Evolutionary conservation across 805 yeast genomes (phyloP).

Genomic region (Torulaspora gathmanii): DNA sequence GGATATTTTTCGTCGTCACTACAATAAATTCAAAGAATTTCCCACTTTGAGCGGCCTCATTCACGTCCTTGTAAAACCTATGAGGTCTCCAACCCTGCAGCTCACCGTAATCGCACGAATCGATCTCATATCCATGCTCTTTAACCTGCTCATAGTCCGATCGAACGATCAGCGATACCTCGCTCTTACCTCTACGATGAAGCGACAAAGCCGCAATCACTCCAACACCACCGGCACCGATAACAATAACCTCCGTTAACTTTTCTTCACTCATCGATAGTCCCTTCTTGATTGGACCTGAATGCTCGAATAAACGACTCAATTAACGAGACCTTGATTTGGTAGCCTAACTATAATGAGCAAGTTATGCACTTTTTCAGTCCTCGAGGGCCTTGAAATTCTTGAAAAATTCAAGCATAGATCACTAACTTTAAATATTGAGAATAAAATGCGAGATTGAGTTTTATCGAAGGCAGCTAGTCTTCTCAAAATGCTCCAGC

Average conservation of each 20-base stretch:
- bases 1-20: slow-evolving; percentile 62
- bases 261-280: neutral
- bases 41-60: slow-evolving; percentile 44
- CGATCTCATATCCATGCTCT: slow-evolving; percentile 52
- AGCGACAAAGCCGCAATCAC: slow-evolving; percentile 67
- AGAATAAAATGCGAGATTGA: neutral
- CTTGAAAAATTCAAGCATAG: neutral
- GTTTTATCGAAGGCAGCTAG: neutral
- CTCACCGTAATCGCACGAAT: slow-evolving; percentile 59
- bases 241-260: slow-evolving; percentile 45
- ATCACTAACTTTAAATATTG: neutral
- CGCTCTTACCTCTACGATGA: slow-evolving; percentile 42
- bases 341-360: neutral
- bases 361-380: slow-evolving; percentile 4
- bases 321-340: neutral
- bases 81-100: slow-evolving; percentile 55
- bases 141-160: slow-evolving; percentile 55
- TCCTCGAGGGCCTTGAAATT: neutral
- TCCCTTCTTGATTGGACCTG: too few relatives aligned
- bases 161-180: slow-evolving; percentile 60
- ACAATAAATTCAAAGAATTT: slow-evolving; percentile 52
- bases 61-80: slow-evolving; percentile 42
- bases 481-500: neutral
- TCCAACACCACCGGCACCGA: slow-evolving; percentile 89
- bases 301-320: neutral